Conservation (phyloP, 441 rosid genomes). For the Arabidopsis hybrid region DNA sequence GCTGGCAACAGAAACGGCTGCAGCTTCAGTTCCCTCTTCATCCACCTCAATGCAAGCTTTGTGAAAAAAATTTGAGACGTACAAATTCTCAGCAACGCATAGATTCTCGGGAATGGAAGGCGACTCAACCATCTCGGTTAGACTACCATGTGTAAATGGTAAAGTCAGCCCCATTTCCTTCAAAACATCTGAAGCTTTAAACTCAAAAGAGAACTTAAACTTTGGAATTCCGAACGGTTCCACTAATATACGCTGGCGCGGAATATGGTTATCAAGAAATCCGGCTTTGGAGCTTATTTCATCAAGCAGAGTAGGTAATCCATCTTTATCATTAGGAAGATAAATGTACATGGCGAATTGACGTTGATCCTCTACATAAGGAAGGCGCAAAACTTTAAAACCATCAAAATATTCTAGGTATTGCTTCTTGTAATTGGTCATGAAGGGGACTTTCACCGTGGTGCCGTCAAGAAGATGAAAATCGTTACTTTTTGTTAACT, state of each 20-base stretch:
- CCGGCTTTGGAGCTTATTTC: constrained; percentile 53
- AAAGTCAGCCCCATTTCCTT: constrained; percentile 58
- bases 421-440: constrained; percentile 68
- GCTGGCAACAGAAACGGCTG: constrained; percentile 54
- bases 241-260: constrained; percentile 44
- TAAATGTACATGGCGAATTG: constrained; percentile 70
- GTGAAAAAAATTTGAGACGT: constrained; percentile 64
- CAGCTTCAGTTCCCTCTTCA: constrained; percentile 83
- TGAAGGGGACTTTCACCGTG: constrained; percentile 64
- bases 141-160: constrained; percentile 55
- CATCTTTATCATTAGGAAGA: constrained; percentile 69
- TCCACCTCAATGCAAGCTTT: constrained; percentile 78
- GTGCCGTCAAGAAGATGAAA: constrained; percentile 68
- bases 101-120: constrained; percentile 1
- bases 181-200: constrained; percentile 61
- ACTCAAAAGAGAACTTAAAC: constrained; percentile 63
- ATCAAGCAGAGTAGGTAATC: constrained; percentile 61
- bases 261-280: constrained; percentile 63
- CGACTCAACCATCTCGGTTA: constrained; percentile 72
- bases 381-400: constrained; percentile 65
- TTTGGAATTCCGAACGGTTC: constrained; percentile 63
- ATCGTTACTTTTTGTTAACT: constrained; percentile 58
- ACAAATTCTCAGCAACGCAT: constrained; percentile 31
- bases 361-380: constrained; percentile 69
- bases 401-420: constrained; percentile 46